Percentiles rank a stretch among this genome's conserved stretches.
phyloP scores from a whole-genome alignment of 208 protist genomes.

The Wallacemonas sp. region DNA sequence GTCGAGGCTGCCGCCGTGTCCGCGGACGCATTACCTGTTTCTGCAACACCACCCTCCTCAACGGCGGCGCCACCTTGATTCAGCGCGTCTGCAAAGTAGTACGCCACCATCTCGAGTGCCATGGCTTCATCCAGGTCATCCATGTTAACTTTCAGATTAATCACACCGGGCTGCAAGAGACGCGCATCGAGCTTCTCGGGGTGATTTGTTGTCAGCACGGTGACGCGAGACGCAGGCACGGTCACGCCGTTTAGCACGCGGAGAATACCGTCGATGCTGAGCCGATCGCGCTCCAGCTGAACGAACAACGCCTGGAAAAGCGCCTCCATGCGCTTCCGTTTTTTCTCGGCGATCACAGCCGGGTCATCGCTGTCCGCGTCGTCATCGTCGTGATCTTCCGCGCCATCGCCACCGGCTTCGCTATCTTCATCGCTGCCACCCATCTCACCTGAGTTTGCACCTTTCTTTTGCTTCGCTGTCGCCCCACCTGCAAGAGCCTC shows the following conservation, averaged over 20 bases:
- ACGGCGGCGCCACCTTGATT: neutral
- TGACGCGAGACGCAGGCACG: constrained; percentile 72
- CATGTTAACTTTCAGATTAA: constrained; percentile 76
- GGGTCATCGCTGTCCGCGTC: constrained; percentile 23
- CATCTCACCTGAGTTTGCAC: too few species aligned
- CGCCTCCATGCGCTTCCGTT: constrained; percentile 12
- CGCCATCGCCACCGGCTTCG: neutral
- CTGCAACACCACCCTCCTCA: too few species aligned
- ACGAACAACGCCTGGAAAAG: constrained; percentile 15
- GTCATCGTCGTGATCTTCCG: neutral
- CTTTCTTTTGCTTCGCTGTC: neutral
- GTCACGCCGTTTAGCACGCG: constrained; percentile 86
- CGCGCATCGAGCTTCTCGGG: constrained; percentile 70
- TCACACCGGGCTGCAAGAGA: constrained; percentile 59
- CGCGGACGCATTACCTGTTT: neutral
- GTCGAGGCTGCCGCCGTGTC: neutral
- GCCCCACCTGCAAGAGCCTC: constrained; percentile 2
- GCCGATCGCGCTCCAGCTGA: constrained; percentile 30
- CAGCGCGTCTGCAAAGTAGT: constrained; percentile 50
- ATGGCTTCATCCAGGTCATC: constrained; percentile 34
- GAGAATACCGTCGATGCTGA: constrained; percentile 89
- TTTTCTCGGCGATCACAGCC: neutral
- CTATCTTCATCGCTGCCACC: neutral
- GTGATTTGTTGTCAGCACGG: constrained; percentile 93
- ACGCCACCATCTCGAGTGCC: constrained; percentile 54